Evolutionary conservation across 2,329 filamentous ascomycete species (phyloP).

Genomic region (Stagonosporopsis tanaceti): DNA sequence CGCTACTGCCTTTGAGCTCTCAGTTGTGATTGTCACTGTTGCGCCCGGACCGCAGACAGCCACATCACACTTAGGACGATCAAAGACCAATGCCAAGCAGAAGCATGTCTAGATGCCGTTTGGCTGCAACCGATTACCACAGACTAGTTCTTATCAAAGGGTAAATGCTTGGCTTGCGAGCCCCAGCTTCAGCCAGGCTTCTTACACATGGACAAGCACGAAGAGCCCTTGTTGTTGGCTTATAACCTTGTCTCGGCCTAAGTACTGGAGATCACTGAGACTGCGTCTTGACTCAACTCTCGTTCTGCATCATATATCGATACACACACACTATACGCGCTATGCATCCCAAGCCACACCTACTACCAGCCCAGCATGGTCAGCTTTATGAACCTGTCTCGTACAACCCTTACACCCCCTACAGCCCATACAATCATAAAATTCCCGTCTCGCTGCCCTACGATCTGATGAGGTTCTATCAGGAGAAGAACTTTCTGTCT

Average conservation of each 20-base stretch:
- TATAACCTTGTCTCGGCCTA: constrained; percentile 15
- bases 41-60: not conserved
- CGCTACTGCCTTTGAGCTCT: not conserved
- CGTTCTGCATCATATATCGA: not conserved
- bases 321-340: not conserved
- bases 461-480: constrained; percentile 22
- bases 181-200: not conserved
- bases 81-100: constrained; percentile 1
- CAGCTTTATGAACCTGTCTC: not conserved
- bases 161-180: constrained; percentile 1
- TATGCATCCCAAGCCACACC: constrained; percentile 4
- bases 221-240: not conserved
- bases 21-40: constrained; percentile 1
- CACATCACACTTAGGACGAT: not conserved
- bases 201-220: not conserved
- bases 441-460: not conserved
- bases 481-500: constrained; percentile 38
- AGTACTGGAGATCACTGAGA: not conserved
- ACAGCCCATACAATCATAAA: not conserved
- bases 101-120: constrained; percentile 9
- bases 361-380: not conserved
- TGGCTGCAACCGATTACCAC: not conserved
- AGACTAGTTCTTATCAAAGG: constrained; percentile 5
- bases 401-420: not conserved
- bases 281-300: not conserved